Percentiles rank a stretch among this genome's conserved stretches.
These are phyloP conservation scores for Citrus reticulata DNA, from an alignment of 345 rosid species.

Conservation along the genomic window DNA sequence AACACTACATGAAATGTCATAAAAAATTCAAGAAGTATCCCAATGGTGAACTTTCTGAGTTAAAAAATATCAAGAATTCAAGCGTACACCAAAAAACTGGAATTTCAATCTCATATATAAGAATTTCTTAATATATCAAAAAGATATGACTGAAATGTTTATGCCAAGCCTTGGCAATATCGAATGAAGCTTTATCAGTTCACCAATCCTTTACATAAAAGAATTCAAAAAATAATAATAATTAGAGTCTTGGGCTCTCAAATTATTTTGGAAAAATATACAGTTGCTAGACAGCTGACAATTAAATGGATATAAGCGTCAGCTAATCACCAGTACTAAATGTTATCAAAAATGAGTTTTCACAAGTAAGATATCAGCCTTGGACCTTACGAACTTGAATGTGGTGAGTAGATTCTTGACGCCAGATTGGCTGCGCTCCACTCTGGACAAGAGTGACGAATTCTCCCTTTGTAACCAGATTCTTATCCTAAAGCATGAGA, in stretches of 20 bases:
- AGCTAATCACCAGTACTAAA: constrained; percentile 6
- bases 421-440: constrained; percentile 97
- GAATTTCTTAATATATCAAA: neutral
- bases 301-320: neutral
- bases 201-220: neutral
- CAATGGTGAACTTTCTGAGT: neutral
- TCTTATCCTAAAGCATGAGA: constrained; percentile 47
- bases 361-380: constrained; percentile 33
- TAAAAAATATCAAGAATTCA: neutral
- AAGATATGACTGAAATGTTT: neutral
- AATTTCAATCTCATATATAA: neutral
- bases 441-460: constrained; percentile 88
- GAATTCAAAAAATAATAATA: neutral
- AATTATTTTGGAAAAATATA: neutral
- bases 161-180: neutral
- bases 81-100: neutral
- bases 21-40: neutral
- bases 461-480: constrained; percentile 63
- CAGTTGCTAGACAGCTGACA: neutral
- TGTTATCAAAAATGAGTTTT: constrained; percentile 7
- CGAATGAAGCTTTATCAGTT: neutral
- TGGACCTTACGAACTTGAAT: constrained; percentile 87
- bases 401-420: constrained; percentile 85
- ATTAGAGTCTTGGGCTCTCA: neutral
- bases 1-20: neutral